phyloP scores from a whole-genome alignment of 257 asterid species.

The Plantago ovata region DNA sequence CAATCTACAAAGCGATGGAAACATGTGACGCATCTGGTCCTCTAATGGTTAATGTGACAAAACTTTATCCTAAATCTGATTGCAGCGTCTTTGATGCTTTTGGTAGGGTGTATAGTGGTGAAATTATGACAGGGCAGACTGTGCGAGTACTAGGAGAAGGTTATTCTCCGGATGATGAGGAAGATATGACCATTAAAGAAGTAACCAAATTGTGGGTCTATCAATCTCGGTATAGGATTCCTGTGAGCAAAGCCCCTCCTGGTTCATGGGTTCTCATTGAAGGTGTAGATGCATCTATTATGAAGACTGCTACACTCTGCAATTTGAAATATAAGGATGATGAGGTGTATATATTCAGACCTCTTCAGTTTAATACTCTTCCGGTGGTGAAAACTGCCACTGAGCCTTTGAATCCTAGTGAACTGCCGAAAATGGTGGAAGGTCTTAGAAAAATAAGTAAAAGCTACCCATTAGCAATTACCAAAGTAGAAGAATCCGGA shows the following conservation, averaged over 20 bases:
- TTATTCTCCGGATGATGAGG: slow-evolving; percentile 97
- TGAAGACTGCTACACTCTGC: slow-evolving; percentile 98
- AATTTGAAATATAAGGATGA: slow-evolving; percentile 62
- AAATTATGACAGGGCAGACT: slow-evolving; percentile 83
- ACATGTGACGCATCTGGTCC: slow-evolving; percentile 87
- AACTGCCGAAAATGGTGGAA: slow-evolving; percentile 98
- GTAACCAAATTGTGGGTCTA: slow-evolving; percentile 93
- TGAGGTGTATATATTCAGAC: slow-evolving; percentile 82
- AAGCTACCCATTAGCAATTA: slow-evolving; percentile 96
- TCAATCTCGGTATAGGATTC: slow-evolving; percentile 98
- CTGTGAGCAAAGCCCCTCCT: slow-evolving; percentile 90
- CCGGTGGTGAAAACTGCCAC: slow-evolving; percentile 99
- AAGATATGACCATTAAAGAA: slow-evolving; percentile 96
- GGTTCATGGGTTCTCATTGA: slow-evolving; percentile 99
- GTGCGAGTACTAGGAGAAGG: slow-evolving; percentile 96
- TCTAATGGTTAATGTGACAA: slow-evolving; percentile 85
- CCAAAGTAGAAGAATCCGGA: slow-evolving; percentile 97
- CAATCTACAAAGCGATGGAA: slow-evolving; percentile 72
- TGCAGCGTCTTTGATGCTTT: slow-evolving; percentile 96
- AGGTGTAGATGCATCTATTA: slow-evolving; percentile 99
- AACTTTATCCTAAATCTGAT: slow-evolving; percentile 90
- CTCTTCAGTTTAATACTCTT: slow-evolving; percentile 94
- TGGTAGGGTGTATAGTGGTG: slow-evolving; percentile 97
- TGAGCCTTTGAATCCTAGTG: slow-evolving; percentile 96
- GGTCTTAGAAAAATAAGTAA: slow-evolving; percentile 97